phyloP scores from a whole-genome alignment of 2,329 filamentous ascomycete genomes.

The Arthroderma sp. region DNA sequence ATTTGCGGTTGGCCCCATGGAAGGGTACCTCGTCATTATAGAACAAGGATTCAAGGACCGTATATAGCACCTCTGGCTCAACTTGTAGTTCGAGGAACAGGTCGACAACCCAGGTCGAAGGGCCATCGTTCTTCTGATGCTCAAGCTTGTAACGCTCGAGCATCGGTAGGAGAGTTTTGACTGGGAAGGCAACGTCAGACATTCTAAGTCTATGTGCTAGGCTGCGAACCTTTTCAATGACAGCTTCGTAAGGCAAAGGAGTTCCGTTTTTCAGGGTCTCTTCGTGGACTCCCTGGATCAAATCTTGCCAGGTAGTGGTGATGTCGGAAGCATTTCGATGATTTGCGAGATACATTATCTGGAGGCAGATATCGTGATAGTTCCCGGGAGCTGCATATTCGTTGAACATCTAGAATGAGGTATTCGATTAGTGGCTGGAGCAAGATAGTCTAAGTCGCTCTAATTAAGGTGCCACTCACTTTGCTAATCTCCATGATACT shows the following conservation, averaged over 20 bases:
- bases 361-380: constrained; percentile 86
- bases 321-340: constrained; percentile 82
- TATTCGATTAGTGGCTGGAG: background rate
- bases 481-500: constrained; percentile 62
- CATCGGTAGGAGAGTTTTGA: constrained; percentile 43
- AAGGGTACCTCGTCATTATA: constrained; percentile 57
- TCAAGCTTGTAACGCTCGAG: constrained; percentile 44
- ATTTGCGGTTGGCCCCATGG: constrained; percentile 43
- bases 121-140: constrained; percentile 36
- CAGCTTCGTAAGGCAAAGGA: constrained; percentile 38
- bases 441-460: constrained; percentile 17
- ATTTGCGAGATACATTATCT: constrained; percentile 86
- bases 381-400: constrained; percentile 77
- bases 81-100: constrained; percentile 53
- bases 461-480: constrained; percentile 37
- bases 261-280: constrained; percentile 36
- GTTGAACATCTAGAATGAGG: constrained; percentile 62
- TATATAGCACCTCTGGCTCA: constrained; percentile 49
- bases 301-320: constrained; percentile 66
- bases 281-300: constrained; percentile 61
- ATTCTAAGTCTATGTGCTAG: constrained; percentile 46
- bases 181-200: constrained; percentile 45
- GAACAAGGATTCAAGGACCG: constrained; percentile 53
- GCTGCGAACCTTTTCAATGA: constrained; percentile 43
- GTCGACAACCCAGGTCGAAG: constrained; percentile 50